Conservation (phyloP, 768 basidiomycete species). For the Naganishia vaughanmartiniae region DNA sequence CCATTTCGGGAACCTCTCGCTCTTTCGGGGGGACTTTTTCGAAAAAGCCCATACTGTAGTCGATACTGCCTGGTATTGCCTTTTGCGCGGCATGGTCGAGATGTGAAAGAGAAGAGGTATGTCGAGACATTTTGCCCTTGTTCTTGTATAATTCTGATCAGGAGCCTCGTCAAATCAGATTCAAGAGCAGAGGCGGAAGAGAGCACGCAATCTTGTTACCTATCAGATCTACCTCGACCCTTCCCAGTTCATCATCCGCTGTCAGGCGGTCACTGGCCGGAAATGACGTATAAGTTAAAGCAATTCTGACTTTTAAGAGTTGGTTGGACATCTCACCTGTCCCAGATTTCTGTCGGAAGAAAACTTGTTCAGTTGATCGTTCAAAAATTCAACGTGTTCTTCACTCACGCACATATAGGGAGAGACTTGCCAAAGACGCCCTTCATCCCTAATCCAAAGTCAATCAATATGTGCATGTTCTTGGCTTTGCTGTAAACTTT, state of each 20-base stretch:
- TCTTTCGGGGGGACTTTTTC: constrained; percentile 20
- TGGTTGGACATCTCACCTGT: constrained; percentile 8
- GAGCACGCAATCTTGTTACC: not conserved
- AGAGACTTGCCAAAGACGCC: constrained; percentile 24
- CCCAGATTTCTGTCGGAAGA: constrained; percentile 20
- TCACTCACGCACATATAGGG: constrained; percentile 24
- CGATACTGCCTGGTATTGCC: constrained; percentile 13
- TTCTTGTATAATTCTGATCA: constrained; percentile 20
- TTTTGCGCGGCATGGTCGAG: constrained; percentile 4
- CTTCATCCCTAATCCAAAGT: constrained; percentile 26
- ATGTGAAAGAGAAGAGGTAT: constrained; percentile 13
- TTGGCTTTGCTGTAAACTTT: constrained; percentile 27
- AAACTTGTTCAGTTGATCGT: not conserved
- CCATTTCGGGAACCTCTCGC: not conserved
- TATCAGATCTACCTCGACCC: constrained; percentile 27
- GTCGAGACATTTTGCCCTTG: constrained; percentile 24
- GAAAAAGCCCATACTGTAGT: constrained; percentile 25
- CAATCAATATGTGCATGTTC: constrained; percentile 27
- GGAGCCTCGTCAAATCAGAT: not conserved
- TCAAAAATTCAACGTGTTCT: not conserved
- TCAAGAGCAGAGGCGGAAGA: no score
- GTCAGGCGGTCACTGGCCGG: constrained; percentile 19
- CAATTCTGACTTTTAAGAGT: not conserved
- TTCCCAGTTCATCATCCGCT: constrained; percentile 27
- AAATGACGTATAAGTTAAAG: not conserved